Percentiles rank a stretch among this genome's conserved stretches.
Conservation (phyloP, 768 basidiomycete genomes). For the Fomitopsis serialis region DNA sequence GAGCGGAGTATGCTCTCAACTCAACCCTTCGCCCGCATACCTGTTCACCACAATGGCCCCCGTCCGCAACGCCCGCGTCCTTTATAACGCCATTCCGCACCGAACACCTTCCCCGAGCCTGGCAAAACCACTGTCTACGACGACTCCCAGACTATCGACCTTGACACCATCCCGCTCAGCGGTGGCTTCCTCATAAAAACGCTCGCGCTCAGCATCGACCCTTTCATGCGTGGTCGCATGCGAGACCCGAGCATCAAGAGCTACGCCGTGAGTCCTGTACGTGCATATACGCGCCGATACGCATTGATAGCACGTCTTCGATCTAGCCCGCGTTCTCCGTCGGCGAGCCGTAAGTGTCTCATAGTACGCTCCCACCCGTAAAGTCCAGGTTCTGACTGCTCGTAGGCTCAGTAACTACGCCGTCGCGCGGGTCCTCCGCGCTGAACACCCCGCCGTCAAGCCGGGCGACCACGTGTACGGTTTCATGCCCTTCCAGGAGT, state of each 20-base stretch:
- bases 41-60: slow-evolving; percentile 18
- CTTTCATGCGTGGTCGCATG: slow-evolving; percentile 12
- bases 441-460: slow-evolving; percentile 18
- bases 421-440: slow-evolving; percentile 22
- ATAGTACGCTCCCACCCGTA: background rate
- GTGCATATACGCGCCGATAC: too few relatives aligned
- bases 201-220: slow-evolving; percentile 19
- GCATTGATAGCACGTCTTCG: too few relatives aligned
- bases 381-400: background rate
- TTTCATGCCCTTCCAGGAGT: slow-evolving; percentile 31
- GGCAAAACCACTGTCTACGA: slow-evolving; percentile 25
- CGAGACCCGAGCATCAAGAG: slow-evolving; percentile 6
- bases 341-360: slow-evolving; percentile 22
- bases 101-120: slow-evolving; percentile 22
- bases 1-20: too few relatives aligned
- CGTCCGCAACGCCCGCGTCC: slow-evolving; percentile 21
- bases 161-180: slow-evolving; percentile 19
- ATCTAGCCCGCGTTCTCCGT: slow-evolving; percentile 15
- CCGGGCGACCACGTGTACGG: slow-evolving; percentile 21
- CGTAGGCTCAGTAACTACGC: slow-evolving; percentile 16
- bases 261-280: slow-evolving; percentile 9
- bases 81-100: slow-evolving; percentile 22
- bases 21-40: too few relatives aligned
- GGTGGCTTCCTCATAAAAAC: slow-evolving; percentile 26
- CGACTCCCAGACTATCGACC: slow-evolving; percentile 22